Conservation (phyloP, 805 yeast species). For the Saturnispora quitensis region DNA sequence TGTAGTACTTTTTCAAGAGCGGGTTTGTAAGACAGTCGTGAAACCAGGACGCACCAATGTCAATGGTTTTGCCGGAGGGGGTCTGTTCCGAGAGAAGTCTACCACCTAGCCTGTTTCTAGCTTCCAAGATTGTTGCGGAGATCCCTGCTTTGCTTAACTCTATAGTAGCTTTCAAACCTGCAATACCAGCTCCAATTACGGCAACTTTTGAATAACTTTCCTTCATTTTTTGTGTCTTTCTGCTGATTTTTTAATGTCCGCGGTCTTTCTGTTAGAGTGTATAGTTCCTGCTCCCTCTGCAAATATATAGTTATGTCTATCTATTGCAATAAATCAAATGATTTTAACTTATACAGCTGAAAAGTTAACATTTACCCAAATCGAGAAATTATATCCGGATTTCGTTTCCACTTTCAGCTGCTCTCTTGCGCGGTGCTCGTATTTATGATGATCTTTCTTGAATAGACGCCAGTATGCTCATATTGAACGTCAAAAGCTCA, state of each 20-base stretch:
- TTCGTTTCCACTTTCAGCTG: not conserved
- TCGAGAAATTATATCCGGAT: not conserved
- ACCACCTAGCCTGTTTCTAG: slow-evolving; percentile 58
- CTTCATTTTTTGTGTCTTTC: slow-evolving; percentile 29
- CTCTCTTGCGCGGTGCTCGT: not conserved
- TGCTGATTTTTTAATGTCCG: not conserved
- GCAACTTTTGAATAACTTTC: slow-evolving; percentile 25
- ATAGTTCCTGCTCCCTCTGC: not conserved
- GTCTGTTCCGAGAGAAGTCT: slow-evolving; percentile 39
- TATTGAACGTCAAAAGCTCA: not conserved
- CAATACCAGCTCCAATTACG: slow-evolving; percentile 47
- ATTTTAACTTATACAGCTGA: not conserved
- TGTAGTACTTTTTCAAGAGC: slow-evolving; percentile 41
- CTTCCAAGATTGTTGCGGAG: slow-evolving; percentile 39
- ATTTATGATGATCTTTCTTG: not conserved
- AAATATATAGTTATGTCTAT: not conserved
- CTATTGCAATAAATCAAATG: not conserved
- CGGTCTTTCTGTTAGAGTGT: too few species aligned
- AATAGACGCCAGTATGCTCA: not conserved
- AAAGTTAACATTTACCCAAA: not conserved
- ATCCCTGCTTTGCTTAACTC: slow-evolving; percentile 29
- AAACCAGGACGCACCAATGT: slow-evolving; percentile 87
- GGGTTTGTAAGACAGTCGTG: slow-evolving; percentile 69
- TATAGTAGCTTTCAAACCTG: slow-evolving; percentile 43
- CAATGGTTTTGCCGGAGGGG: slow-evolving; percentile 33